A percentile compares a stretch with the other conserved stretches of the same genome.
Evolutionary conservation across 176 grass and related monocot genomes (phyloP).

Genomic region (Bromus sterilis): DNA sequence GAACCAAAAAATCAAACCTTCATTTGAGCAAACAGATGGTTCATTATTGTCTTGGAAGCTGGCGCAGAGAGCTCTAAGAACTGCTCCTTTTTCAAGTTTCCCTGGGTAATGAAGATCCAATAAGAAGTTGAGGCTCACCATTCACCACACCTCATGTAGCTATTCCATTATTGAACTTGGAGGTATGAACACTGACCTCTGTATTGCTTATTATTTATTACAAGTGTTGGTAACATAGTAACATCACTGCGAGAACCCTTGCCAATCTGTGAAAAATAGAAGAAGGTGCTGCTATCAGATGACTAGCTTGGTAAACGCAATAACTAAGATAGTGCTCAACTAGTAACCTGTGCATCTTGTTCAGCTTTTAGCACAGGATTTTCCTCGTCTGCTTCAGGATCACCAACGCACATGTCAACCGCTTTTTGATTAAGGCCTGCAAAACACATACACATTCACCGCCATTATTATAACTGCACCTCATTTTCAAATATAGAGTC

Average conservation of each 20-base stretch:
- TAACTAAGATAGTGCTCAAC: not conserved
- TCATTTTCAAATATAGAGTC: not conserved
- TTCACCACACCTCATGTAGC: too few relatives aligned
- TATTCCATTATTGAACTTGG: too few relatives aligned
- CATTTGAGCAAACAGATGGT: constrained; percentile 74
- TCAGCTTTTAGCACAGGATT: constrained; percentile 78
- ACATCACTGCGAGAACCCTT: constrained; percentile 74
- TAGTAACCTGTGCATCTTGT: constrained; percentile 71
- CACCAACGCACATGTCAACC: constrained; percentile 66
- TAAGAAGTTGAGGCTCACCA: too few relatives aligned
- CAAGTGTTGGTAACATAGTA: constrained; percentile 87
- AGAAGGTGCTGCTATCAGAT: not conserved
- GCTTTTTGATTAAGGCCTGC: constrained; percentile 60
- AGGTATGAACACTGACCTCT: constrained; percentile 37
- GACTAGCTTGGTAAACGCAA: not conserved
- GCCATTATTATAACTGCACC: not conserved
- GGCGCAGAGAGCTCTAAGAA: constrained; percentile 82
- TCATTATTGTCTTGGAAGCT: constrained; percentile 72
- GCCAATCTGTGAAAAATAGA: constrained; percentile 46
- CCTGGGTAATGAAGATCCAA: constrained; percentile 28
- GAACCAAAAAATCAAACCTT: constrained; percentile 31
- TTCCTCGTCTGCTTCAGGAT: constrained; percentile 64
- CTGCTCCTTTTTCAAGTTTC: constrained; percentile 74
- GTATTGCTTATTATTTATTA: constrained; percentile 92
- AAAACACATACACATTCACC: constrained; percentile 7